These are phyloP conservation scores for Boletus semigastroideus DNA, from an alignment of 1,284 basidiomycete genomes.

Conservation along the genomic window DNA sequence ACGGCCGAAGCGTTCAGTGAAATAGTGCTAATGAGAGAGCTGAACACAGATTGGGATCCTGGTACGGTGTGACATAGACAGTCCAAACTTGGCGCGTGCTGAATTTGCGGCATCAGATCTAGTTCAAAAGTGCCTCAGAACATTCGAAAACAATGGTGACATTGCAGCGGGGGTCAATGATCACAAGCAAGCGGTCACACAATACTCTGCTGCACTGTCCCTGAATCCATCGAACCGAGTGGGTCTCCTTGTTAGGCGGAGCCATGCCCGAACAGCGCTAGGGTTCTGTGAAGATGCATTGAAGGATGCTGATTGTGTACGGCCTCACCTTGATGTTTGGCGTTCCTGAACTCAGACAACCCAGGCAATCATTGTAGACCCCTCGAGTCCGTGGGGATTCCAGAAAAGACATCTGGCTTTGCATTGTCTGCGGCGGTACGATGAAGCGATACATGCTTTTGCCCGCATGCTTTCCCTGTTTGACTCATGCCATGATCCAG, in stretches of 20 bases:
- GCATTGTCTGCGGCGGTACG: not conserved
- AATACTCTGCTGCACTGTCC: constrained; percentile 1
- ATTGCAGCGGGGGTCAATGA: not conserved
- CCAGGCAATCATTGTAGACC: not conserved
- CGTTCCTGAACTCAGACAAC: not conserved
- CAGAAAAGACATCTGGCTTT: constrained; percentile 5
- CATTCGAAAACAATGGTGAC: not conserved
- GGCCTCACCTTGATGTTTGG: not conserved
- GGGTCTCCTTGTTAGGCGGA: constrained; percentile 4
- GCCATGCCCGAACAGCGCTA: not conserved
- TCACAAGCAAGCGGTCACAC: not conserved
- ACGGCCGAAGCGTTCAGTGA: too few relatives aligned
- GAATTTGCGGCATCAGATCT: too few relatives aligned
- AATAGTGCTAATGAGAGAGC: too few relatives aligned
- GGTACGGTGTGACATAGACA: too few relatives aligned
- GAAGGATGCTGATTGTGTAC: not conserved
- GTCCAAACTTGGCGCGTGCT: too few relatives aligned
- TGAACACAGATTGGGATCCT: too few relatives aligned
- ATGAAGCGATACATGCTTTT: constrained; percentile 3
- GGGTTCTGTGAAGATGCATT: not conserved
- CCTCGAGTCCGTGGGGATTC: not conserved
- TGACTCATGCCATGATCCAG: not conserved
- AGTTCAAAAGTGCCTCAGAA: not conserved
- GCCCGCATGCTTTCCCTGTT: not conserved
- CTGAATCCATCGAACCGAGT: not conserved